Base-by-base conservation (phyloP, 2,329 filamentous ascomycete species). In the Podosphaera aphanis region DNA sequence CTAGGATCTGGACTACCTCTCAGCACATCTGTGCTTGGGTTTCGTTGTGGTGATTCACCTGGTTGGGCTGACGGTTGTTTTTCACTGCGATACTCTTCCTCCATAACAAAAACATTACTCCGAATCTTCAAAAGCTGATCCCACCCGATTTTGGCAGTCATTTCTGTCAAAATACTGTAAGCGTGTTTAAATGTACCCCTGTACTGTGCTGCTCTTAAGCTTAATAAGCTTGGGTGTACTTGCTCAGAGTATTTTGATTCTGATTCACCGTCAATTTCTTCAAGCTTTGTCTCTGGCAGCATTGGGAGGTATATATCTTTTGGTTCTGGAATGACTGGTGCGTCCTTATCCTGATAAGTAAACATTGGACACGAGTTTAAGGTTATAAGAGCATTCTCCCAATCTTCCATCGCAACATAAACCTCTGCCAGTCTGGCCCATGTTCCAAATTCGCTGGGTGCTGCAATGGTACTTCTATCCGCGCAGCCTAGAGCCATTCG, bases 301-400 rank as follows among this genome's bases (percentile, higher is more conserved):
- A 88, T 82, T 0, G 90, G 90, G 13, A 98, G 71, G 53, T 82
- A 76, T 37, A 95, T 81, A 47, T 85, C 82, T 55, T 81, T 79
- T 0, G 90, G 86, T 57, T 93, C 85, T 1, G 90, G 90, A 80
- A 95, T 88, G 49, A 90, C 66, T 2, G 90, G 90, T 5, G 85
- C 80, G 60, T 98, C 90, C 62, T 94, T 95, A 63, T 98, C 90
- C 62, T 95, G 90, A 62, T 98, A 95, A 5, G 90, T 98, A 62
- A 98, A 98, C 90, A 98, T 98, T 7, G 90, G 90, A 61, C 90
- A 98, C 16, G 90, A 98, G 64, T 98, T 98, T 45, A 98, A 70
- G 3, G 90, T 95, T 4, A 93, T 77, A 20, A 98, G 71, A 0
- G 90, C 90, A 53, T 95, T 76, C 58, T 95, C 90, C 85, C 90